phyloP scores from a whole-genome alignment of 495 filamentous ascomycete genomes.

The Clavariopsis aquatica region DNA sequence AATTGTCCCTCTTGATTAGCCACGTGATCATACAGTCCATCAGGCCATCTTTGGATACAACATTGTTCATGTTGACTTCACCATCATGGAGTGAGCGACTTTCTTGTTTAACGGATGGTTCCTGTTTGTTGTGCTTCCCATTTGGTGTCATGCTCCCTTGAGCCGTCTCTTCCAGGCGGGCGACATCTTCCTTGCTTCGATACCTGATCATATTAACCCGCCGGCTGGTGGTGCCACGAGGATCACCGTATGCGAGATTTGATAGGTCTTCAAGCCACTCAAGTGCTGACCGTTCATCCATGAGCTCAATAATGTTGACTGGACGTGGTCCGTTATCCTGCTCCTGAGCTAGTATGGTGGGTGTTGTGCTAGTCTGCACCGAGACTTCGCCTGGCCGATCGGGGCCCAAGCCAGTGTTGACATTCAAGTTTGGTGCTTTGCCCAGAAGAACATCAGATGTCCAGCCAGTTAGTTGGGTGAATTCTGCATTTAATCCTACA shows the following conservation, averaged over 20 bases:
- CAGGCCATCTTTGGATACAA: constrained; percentile 83
- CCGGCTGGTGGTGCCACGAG: constrained; percentile 75
- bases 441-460: constrained; percentile 86
- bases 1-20: constrained; percentile 94
- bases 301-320: constrained; percentile 85
- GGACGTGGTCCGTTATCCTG: constrained; percentile 56
- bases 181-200: constrained; percentile 68
- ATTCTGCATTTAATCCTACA: constrained; percentile 89
- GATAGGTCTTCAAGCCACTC: constrained; percentile 97
- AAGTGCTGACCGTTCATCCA: constrained; percentile 90
- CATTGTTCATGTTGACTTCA: constrained; percentile 70
- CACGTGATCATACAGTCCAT: constrained; percentile 94
- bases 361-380: constrained; percentile 45
- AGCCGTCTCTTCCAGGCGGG: constrained; percentile 36
- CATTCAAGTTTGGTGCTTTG: constrained; percentile 83
- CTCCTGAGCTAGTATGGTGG: constrained; percentile 42
- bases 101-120: constrained; percentile 46
- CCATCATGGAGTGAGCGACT: constrained; percentile 59
- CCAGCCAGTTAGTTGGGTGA: constrained; percentile 92
- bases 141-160: constrained; percentile 20
- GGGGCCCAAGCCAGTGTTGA: constrained; percentile 64
- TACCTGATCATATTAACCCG: constrained; percentile 90
- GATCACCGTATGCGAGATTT: constrained; percentile 84
- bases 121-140: constrained; percentile 19
- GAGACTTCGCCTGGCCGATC: constrained; percentile 41